phyloP scores from a whole-genome alignment of 345 rosid genomes.

The rapeseed (Brassica napus) region DNA sequence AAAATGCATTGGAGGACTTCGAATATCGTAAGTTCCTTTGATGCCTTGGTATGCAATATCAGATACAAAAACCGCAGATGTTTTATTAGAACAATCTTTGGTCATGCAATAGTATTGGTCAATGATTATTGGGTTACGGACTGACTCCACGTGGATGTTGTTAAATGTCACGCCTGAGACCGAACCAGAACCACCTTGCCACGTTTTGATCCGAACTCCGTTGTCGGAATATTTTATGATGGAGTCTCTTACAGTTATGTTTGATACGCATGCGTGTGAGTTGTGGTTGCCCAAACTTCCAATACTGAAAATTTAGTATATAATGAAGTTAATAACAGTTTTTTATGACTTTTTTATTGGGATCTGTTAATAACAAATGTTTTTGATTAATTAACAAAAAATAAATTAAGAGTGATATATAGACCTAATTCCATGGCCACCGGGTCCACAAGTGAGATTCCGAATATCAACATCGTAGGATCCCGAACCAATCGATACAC shows the following conservation, averaged over 20 bases:
- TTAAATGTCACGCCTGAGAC: conserved; percentile 72
- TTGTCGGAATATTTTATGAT: conserved; percentile 67
- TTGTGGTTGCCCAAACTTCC: conserved; percentile 92
- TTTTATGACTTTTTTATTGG: neutral
- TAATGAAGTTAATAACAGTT: neutral
- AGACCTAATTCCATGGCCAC: conserved; percentile 97
- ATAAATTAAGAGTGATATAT: neutral
- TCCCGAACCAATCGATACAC: conserved; percentile 91
- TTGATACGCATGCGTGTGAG: conserved; percentile 84
- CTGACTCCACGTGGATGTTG: conserved; percentile 80
- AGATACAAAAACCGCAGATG: conserved; percentile 71
- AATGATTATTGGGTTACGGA: conserved; percentile 84
- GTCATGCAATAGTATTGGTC: conserved; percentile 88
- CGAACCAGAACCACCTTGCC: conserved; percentile 98
- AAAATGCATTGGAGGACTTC: conserved; percentile 87
- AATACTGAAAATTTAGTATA: conserved; percentile 50
- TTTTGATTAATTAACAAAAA: neutral
- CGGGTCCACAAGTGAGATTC: conserved; percentile 93
- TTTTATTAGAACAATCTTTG: conserved; percentile 75
- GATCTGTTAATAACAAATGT: neutral
- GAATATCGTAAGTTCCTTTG: conserved; percentile 78
- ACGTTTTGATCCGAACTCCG: conserved; percentile 95
- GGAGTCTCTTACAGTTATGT: conserved; percentile 84
- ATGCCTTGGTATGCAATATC: conserved; percentile 71
- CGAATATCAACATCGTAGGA: conserved; percentile 74